Percentiles rank a stretch among this genome's conserved stretches.
These are phyloP conservation scores for Saxophila tyrrhenica DNA, from an alignment of 495 filamentous ascomycete species.

Conservation along the genomic window DNA sequence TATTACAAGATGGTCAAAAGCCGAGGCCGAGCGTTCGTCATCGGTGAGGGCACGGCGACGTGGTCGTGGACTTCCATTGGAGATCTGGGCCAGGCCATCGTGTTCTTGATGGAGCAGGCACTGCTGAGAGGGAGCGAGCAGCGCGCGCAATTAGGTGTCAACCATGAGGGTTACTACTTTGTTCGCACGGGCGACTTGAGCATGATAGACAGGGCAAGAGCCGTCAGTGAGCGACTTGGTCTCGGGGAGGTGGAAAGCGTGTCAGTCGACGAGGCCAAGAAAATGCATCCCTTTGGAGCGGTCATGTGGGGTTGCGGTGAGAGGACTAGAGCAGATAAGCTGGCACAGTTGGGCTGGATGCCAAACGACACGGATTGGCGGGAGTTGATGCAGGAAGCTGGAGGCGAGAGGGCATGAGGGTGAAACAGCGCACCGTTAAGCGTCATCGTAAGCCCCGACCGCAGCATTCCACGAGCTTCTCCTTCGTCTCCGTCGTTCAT, in stretches of 20 bases:
- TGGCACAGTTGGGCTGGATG: slow-evolving; percentile 17
- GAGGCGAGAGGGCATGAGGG: slow-evolving; percentile 18
- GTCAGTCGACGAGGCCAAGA: slow-evolving; percentile 7
- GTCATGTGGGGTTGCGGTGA: slow-evolving; percentile 20
- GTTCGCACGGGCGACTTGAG: slow-evolving; percentile 19
- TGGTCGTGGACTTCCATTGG: slow-evolving; percentile 22
- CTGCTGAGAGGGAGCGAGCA: slow-evolving; percentile 16
- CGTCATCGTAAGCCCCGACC: no score
- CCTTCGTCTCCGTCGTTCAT: no score
- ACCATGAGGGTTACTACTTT: slow-evolving; percentile 22
- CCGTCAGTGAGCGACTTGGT: slow-evolving; percentile 20
- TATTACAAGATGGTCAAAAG: slow-evolving; percentile 16
- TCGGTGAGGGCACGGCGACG: slow-evolving; percentile 18
- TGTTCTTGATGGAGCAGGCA: slow-evolving; percentile 21
- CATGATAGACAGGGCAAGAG: slow-evolving; percentile 20
- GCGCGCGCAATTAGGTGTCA: slow-evolving; percentile 15
- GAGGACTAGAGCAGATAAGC: slow-evolving; percentile 18
- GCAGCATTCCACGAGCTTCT: no score
- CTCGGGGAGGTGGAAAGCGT: slow-evolving; percentile 21
- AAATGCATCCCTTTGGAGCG: slow-evolving; percentile 19
- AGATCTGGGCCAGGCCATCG: slow-evolving; percentile 20
- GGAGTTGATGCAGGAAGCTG: slow-evolving; percentile 18
- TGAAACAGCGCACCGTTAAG: no score
- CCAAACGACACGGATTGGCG: slow-evolving; percentile 18
- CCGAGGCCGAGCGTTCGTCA: slow-evolving; percentile 19